Percentiles rank a stretch among this genome's conserved stretches.
Evolutionary conservation across 805 yeast genomes (phyloP).

Genomic region (Hyphopichia homilentoma): DNA sequence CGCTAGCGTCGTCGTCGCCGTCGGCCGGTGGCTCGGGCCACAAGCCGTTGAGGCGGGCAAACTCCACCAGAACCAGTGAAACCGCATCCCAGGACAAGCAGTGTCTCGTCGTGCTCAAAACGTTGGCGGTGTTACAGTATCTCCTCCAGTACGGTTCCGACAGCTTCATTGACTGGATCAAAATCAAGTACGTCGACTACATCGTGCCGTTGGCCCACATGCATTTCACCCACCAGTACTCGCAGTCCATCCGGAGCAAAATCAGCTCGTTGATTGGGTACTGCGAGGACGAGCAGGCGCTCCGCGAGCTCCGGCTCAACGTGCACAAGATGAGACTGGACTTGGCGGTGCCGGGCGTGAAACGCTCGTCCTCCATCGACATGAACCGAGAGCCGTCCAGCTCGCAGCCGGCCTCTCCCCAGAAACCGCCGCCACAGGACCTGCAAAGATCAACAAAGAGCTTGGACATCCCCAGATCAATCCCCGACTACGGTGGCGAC

Average conservation of each 20-base stretch:
- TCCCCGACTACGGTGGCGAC: constrained; percentile 2
- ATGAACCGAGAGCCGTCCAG: background rate
- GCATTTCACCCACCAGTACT: constrained; percentile 11
- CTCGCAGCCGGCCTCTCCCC: background rate
- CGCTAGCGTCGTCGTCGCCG: background rate
- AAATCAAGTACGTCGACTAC: constrained; percentile 6
- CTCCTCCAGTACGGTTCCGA: constrained; percentile 51
- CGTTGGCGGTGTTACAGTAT: constrained; percentile 50
- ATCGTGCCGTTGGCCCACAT: constrained; percentile 16
- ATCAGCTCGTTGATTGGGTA: constrained; percentile 28
- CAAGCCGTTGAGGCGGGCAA: background rate
- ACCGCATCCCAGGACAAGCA: constrained; percentile 8
- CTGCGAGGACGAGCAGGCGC: constrained; percentile 26
- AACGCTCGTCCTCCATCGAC: constrained; percentile 7
- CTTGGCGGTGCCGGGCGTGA: constrained; percentile 38
- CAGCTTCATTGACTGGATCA: constrained; percentile 47
- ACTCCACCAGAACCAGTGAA: too few relatives aligned
- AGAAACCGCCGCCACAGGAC: background rate
- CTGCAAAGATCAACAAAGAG: constrained; percentile 15
- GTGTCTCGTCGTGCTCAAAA: constrained; percentile 43
- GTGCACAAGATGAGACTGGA: constrained; percentile 38
- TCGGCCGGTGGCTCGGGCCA: background rate
- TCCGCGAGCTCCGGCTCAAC: constrained; percentile 38
- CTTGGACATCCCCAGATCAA: constrained; percentile 22
- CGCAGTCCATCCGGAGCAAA: constrained; percentile 34